Evolutionary conservation across 345 rosid species (phyloP).

Genomic region (Nephelium lappaceum): DNA sequence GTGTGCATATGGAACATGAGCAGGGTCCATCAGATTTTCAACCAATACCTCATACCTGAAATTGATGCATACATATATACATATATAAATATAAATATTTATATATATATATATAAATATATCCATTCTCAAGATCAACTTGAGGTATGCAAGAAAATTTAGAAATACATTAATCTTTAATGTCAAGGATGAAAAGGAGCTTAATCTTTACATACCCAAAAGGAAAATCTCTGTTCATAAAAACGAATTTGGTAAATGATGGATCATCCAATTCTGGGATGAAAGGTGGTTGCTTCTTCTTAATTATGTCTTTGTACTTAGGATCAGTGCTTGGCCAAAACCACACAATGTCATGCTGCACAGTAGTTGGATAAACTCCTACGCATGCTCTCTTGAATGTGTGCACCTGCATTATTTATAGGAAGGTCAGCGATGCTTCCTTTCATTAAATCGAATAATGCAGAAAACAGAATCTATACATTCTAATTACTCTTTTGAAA

Average conservation of each 20-base stretch:
- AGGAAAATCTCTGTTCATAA: slow-evolving; percentile 76
- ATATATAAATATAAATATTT: no score
- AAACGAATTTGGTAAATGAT: slow-evolving; percentile 48
- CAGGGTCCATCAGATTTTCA: slow-evolving; percentile 92
- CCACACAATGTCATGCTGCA: slow-evolving; percentile 82
- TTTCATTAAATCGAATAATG: no score
- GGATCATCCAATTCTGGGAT: slow-evolving; percentile 82
- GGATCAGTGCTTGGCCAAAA: slow-evolving; percentile 90
- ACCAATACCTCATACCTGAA: slow-evolving; percentile 78
- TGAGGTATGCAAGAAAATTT: neutral
- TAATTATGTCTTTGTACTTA: slow-evolving; percentile 55
- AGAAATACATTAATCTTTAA: neutral
- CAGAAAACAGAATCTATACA: neutral
- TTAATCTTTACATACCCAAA: slow-evolving; percentile 54
- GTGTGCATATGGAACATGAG: slow-evolving; percentile 96
- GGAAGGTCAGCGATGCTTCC: neutral
- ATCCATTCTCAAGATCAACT: no score
- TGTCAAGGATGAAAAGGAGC: neutral
- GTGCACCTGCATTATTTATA: slow-evolving; percentile 47
- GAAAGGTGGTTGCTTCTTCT: slow-evolving; percentile 65
- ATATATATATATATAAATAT: no score
- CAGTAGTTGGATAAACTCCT: slow-evolving; percentile 65
- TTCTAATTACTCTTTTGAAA: no score
- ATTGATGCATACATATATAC: neutral
- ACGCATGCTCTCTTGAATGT: slow-evolving; percentile 77